Evolutionary conservation across 768 basidiomycete species (phyloP).

Genomic region (Russula compacta): DNA sequence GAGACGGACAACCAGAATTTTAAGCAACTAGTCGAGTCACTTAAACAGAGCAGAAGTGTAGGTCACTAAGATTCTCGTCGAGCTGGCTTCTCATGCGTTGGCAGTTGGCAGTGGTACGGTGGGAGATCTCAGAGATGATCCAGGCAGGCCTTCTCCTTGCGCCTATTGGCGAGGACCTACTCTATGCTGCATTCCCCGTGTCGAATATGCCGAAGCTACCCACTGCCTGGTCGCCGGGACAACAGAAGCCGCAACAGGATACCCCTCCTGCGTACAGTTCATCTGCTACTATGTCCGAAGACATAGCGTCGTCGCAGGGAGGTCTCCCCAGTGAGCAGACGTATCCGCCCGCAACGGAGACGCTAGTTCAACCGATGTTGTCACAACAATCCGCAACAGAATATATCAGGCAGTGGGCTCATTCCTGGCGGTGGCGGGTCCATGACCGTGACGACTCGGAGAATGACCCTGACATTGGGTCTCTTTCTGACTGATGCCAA

Average conservation of each 20-base stretch:
- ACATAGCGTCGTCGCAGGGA: no score
- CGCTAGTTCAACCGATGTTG: no score
- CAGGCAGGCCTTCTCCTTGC: neutral
- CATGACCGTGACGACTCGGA: no score
- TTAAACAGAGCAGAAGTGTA: constrained; percentile 1
- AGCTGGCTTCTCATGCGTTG: neutral
- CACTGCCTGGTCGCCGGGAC: neutral
- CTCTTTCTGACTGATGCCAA: no score
- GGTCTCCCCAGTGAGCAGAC: no score
- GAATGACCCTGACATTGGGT: no score
- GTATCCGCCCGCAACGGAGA: no score
- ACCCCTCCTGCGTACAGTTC: no score
- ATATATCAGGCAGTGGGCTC: no score
- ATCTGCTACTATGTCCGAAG: no score
- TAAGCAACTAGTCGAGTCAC: neutral
- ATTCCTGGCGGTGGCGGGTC: no score
- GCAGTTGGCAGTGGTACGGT: constrained; percentile 1
- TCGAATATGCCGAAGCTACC: neutral
- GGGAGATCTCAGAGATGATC: neutral
- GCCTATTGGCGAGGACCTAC: neutral
- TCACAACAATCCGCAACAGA: no score
- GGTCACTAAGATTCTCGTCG: neutral
- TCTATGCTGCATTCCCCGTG: neutral
- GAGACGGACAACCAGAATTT: neutral
- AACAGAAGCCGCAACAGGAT: neutral